Conservation (phyloP, 768 basidiomycete species). For the Boletales sp. region DNA sequence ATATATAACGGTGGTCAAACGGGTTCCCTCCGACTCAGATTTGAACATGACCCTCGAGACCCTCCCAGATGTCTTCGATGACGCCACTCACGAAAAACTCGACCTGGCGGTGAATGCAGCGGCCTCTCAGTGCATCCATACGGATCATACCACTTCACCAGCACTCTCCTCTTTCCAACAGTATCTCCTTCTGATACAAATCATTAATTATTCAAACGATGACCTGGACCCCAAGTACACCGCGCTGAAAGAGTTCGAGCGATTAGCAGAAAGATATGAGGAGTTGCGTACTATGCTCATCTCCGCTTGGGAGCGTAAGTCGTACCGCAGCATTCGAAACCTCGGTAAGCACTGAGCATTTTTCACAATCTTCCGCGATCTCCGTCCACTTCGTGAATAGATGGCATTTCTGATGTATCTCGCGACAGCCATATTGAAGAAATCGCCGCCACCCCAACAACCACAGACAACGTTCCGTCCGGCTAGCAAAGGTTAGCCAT, state of each 20-base stretch:
- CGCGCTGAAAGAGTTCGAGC: too few relatives aligned
- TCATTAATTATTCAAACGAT: neutral
- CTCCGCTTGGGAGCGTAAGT: neutral
- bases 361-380: too few relatives aligned
- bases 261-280: neutral
- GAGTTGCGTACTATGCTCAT: neutral
- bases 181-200: neutral
- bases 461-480: too few relatives aligned
- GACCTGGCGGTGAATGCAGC: neutral
- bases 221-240: neutral
- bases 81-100: neutral
- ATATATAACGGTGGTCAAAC: too few relatives aligned
- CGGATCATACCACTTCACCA: neutral
- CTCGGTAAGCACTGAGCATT: neutral
- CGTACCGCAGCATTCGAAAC: neutral
- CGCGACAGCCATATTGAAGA: neutral
- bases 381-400: too few relatives aligned
- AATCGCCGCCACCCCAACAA: too few relatives aligned
- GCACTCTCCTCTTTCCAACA: neutral
- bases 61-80: neutral
- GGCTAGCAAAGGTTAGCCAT: too few relatives aligned
- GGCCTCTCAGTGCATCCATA: too few relatives aligned
- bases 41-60: neutral
- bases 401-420: neutral
- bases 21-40: too few relatives aligned